phyloP scores from a whole-genome alignment of 345 rosid genomes.

The Clausena lansium region DNA sequence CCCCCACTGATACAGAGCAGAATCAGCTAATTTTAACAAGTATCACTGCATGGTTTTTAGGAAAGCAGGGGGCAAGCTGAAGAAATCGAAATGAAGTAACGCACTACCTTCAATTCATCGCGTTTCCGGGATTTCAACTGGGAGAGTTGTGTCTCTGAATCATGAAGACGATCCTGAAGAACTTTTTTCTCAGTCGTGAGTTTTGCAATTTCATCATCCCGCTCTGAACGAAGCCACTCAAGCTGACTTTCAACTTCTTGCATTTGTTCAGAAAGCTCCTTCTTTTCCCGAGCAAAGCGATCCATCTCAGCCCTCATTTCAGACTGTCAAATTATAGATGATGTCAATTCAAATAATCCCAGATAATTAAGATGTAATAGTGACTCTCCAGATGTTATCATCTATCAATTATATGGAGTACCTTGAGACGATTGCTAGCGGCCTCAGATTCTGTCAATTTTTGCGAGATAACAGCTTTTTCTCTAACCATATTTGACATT shows the following conservation, averaged over 20 bases:
- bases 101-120: slow-evolving; percentile 88
- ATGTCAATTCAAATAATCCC: slow-evolving; percentile 12
- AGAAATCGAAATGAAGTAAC: neutral
- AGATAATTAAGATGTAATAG: neutral
- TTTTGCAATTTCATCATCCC: slow-evolving; percentile 76
- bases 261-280: slow-evolving; percentile 77
- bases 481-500: slow-evolving; percentile 58
- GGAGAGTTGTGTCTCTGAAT: slow-evolving; percentile 80
- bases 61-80: neutral
- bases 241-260: slow-evolving; percentile 93
- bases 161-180: slow-evolving; percentile 94
- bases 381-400: slow-evolving; percentile 15
- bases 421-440: slow-evolving; percentile 72
- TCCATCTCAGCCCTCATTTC: slow-evolving; percentile 91
- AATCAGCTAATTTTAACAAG: neutral
- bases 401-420: slow-evolving; percentile 29
- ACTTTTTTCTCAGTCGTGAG: slow-evolving; percentile 71
- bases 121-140: slow-evolving; percentile 87
- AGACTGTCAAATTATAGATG: slow-evolving; percentile 53
- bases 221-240: slow-evolving; percentile 95
- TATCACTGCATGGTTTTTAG: neutral
- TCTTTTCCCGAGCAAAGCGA: slow-evolving; percentile 79
- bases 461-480: slow-evolving; percentile 59
- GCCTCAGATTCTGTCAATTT: slow-evolving; percentile 83
- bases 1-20: neutral